Percentiles rank a stretch among this genome's conserved stretches.
Evolutionary conservation across 805 yeast species (phyloP).

Genomic region (Candida krabiensis): DNA sequence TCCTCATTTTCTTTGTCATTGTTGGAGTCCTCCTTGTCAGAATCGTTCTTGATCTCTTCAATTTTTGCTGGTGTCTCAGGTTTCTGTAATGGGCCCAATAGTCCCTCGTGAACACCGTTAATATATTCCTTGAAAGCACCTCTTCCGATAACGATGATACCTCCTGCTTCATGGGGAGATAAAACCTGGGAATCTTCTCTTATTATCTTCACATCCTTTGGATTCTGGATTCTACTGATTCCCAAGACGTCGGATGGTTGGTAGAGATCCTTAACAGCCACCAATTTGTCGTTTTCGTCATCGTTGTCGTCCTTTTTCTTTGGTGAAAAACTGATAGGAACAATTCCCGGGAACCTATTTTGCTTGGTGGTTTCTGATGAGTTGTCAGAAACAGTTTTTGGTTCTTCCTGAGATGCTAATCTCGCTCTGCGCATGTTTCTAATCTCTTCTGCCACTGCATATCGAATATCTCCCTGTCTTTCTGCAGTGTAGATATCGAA

Average conservation of each 20-base stretch:
- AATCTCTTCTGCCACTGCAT: slow-evolving; percentile 77
- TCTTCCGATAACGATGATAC: slow-evolving; percentile 88
- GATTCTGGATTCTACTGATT: slow-evolving; percentile 37
- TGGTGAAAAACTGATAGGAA: slow-evolving; percentile 8
- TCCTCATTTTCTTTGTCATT: slow-evolving; percentile 32
- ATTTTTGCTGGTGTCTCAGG: slow-evolving; percentile 23
- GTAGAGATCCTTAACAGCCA: slow-evolving; percentile 38
- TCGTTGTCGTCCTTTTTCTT: slow-evolving; percentile 7
- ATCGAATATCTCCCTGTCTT: slow-evolving; percentile 87
- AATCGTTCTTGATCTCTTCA: slow-evolving; percentile 17
- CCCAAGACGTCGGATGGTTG: slow-evolving; percentile 55
- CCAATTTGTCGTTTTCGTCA: slow-evolving; percentile 28
- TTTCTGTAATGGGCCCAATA: slow-evolving; percentile 79
- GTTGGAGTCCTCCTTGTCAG: too few species aligned
- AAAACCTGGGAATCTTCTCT: slow-evolving; percentile 47
- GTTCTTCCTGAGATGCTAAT: slow-evolving; percentile 25
- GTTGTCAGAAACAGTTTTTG: slow-evolving; percentile 22
- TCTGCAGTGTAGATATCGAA: slow-evolving; percentile 73
- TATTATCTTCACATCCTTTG: slow-evolving; percentile 18
- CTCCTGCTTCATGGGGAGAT: slow-evolving; percentile 62
- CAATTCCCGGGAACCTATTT: slow-evolving; percentile 12
- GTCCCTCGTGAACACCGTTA: slow-evolving; percentile 90
- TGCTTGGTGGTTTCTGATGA: slow-evolving; percentile 10
- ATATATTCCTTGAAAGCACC: slow-evolving; percentile 95
- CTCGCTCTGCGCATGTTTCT: slow-evolving; percentile 61